Percentiles rank a stretch among this genome's conserved stretches.
Conservation (phyloP, 1,139 yeast species). For the Yamadazyma spencermartinsiae region DNA sequence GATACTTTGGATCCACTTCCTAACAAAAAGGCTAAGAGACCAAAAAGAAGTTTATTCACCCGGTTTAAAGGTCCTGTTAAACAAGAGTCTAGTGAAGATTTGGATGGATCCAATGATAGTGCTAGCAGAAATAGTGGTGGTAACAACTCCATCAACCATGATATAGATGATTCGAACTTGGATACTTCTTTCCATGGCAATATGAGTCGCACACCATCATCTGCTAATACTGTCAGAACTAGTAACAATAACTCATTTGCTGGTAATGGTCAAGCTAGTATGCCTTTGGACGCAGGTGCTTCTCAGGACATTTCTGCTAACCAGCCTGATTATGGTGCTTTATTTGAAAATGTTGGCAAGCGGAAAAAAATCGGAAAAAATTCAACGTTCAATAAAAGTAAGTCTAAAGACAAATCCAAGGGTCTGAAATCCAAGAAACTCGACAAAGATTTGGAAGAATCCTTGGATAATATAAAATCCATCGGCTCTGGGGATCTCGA, state of each 20-base stretch:
- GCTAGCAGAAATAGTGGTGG: slow-evolving; percentile 15
- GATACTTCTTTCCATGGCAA: slow-evolving; percentile 7
- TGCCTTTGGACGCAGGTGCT: slow-evolving; percentile 3
- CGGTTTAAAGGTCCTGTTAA: slow-evolving; percentile 40
- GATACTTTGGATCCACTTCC: slow-evolving; percentile 19
- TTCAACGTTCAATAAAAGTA: slow-evolving; percentile 9
- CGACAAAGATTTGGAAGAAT: slow-evolving; percentile 12
- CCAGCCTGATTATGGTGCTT: slow-evolving; percentile 48
- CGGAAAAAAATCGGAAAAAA: slow-evolving; percentile 34
- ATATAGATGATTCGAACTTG: slow-evolving; percentile 9
- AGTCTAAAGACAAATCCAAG: slow-evolving; percentile 15
- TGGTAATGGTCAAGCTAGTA: neutral
- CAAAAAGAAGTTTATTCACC: slow-evolving; percentile 41
- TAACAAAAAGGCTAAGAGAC: slow-evolving; percentile 29
- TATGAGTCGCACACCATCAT: slow-evolving; percentile 28
- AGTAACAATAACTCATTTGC: slow-evolving; percentile 6
- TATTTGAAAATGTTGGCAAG: slow-evolving; percentile 48
- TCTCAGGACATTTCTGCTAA: slow-evolving; percentile 7
- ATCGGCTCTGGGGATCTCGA: slow-evolving; percentile 1
- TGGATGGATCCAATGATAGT: slow-evolving; percentile 11
- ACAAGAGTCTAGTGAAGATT: slow-evolving; percentile 18
- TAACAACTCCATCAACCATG: slow-evolving; percentile 11
- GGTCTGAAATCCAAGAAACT: slow-evolving; percentile 7
- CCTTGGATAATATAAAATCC: slow-evolving; percentile 1
- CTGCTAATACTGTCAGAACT: slow-evolving; percentile 21